A percentile compares a stretch with the other conserved stretches of the same genome.
phyloP scores from a whole-genome alignment of 2,329 filamentous ascomycete genomes.

The Penicillium vulpinum region DNA sequence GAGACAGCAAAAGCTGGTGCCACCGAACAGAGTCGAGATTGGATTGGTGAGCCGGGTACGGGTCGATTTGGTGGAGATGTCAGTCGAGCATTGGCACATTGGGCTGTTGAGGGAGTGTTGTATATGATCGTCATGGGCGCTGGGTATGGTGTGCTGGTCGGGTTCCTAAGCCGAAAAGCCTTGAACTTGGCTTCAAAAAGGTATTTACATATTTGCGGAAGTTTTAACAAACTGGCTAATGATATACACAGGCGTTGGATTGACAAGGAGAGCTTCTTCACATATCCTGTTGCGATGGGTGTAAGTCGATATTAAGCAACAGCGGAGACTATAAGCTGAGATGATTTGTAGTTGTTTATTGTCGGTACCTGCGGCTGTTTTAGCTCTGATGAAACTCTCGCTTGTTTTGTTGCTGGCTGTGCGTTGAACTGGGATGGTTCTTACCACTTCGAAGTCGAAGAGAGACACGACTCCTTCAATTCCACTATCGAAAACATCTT shows the following conservation, averaged over 20 bases:
- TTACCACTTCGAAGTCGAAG: slow-evolving; percentile 58
- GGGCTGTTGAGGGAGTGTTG: slow-evolving; percentile 61
- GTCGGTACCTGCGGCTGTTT: slow-evolving; percentile 59
- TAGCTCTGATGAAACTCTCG: slow-evolving; percentile 61
- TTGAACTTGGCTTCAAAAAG: slow-evolving; percentile 44
- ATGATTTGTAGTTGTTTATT: slow-evolving; percentile 52
- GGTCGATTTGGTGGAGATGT: slow-evolving; percentile 56
- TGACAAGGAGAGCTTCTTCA: slow-evolving; percentile 56
- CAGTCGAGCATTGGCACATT: slow-evolving; percentile 55
- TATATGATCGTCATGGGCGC: slow-evolving; percentile 59
- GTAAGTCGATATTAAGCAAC: slow-evolving; percentile 24
- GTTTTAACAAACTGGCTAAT: slow-evolving; percentile 12
- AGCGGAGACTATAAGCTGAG: neutral
- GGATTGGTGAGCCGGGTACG: slow-evolving; percentile 41
- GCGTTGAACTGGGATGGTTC: slow-evolving; percentile 63
- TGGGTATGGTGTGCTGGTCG: slow-evolving; percentile 55
- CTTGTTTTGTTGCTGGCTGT: slow-evolving; percentile 61
- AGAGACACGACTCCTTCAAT: slow-evolving; percentile 63
- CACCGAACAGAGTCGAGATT: slow-evolving; percentile 25
- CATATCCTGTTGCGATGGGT: slow-evolving; percentile 55
- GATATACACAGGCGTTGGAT: slow-evolving; percentile 52
- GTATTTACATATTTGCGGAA: slow-evolving; percentile 13
- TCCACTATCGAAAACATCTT: slow-evolving; percentile 58
- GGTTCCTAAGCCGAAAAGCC: slow-evolving; percentile 50
- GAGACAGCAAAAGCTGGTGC: slow-evolving; percentile 18